These are phyloP conservation scores for Hura crepitans DNA, from an alignment of 441 rosid species.

Conservation along the genomic window DNA sequence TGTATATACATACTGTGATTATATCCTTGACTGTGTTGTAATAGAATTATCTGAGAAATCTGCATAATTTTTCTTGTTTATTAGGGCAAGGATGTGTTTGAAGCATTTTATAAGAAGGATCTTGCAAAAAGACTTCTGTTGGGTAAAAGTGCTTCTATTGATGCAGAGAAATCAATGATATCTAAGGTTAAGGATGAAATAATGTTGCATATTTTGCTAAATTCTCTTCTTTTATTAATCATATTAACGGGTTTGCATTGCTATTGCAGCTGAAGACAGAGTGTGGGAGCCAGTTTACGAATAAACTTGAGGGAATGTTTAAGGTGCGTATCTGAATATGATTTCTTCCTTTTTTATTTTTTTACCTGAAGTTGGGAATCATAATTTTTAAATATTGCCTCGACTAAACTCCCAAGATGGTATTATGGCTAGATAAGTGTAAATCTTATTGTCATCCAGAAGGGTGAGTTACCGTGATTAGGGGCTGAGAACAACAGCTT, in stretches of 20 bases:
- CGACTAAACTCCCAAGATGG: not conserved
- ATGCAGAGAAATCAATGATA: slow-evolving; percentile 99
- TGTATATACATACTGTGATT: too few relatives aligned
- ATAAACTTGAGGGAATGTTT: slow-evolving; percentile 99
- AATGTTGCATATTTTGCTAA: slow-evolving; percentile 7
- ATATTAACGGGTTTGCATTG: slow-evolving; percentile 27
- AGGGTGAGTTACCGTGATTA: not conserved
- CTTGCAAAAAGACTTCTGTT: slow-evolving; percentile 90
- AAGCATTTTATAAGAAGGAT: slow-evolving; percentile 98
- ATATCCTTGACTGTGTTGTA: slow-evolving; percentile 12
- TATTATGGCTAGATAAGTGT: slow-evolving; percentile 6
- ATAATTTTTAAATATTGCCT: not conserved
- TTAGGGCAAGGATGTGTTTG: slow-evolving; percentile 96
- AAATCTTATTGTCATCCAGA: not conserved
- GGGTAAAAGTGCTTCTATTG: slow-evolving; percentile 97
- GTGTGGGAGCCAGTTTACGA: slow-evolving; percentile 99
- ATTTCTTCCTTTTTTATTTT: not conserved
- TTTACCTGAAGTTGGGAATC: too few relatives aligned
- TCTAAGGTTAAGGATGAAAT: slow-evolving; percentile 60
- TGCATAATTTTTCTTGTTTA: slow-evolving; percentile 15
- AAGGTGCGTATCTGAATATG: slow-evolving; percentile 44
- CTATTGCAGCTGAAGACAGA: slow-evolving; percentile 87
- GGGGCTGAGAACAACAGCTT: not conserved
- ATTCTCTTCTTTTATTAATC: slow-evolving; percentile 6
- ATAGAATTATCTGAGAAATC: slow-evolving; percentile 17